These are phyloP conservation scores for Akanthomyces muscarius DNA, from an alignment of 2,329 filamentous ascomycete species.

Conservation along the genomic window DNA sequence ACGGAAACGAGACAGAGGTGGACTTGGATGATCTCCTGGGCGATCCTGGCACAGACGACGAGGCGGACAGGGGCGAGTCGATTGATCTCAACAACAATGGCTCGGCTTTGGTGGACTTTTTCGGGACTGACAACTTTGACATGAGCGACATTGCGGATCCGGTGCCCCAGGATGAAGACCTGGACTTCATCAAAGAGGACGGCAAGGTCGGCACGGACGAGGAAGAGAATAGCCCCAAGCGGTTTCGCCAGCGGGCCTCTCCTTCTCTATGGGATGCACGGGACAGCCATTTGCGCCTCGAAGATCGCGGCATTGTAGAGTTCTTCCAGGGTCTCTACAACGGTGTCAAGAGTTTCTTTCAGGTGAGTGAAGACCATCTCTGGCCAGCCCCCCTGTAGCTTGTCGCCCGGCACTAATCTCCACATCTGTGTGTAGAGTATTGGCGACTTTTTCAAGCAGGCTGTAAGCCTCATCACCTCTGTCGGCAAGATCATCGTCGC, in stretches of 20 bases:
- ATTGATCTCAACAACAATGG: not conserved
- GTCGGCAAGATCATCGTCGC: not conserved
- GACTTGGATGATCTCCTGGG: not conserved
- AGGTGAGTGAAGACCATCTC: not conserved
- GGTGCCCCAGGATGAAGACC: not conserved
- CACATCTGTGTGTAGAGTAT: not conserved
- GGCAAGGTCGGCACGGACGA: not conserved
- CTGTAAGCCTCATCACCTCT: not conserved
- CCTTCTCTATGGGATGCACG: not conserved
- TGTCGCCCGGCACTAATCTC: too few species aligned
- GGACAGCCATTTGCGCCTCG: not conserved
- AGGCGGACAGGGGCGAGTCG: not conserved
- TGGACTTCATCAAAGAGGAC: not conserved
- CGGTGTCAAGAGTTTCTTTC: not conserved
- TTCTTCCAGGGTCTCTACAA: not conserved
- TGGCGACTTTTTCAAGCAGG: not conserved
- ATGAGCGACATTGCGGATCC: not conserved
- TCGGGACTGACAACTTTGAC: not conserved
- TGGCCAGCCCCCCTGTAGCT: too few species aligned
- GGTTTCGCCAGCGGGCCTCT: not conserved
- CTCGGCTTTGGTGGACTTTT: not conserved
- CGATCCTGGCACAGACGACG: not conserved
- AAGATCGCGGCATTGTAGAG: not conserved
- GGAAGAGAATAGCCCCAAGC: not conserved
- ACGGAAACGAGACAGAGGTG: too few species aligned